Evolutionary conservation across 2,329 filamentous ascomycete genomes (phyloP).

Genomic region (Epichloe aotearoae): DNA sequence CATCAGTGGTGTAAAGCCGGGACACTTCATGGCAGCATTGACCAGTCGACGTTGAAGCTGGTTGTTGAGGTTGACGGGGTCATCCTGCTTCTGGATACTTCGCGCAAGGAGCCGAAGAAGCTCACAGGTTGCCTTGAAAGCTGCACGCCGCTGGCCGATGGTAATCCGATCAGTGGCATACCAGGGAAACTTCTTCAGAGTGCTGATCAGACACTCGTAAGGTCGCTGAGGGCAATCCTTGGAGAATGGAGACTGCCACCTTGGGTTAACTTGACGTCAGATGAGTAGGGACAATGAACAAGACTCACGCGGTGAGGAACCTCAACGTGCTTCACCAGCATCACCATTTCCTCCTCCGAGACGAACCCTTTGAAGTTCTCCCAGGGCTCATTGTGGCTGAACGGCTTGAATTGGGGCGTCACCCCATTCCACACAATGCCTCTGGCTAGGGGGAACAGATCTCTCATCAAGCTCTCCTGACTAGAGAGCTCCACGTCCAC

Average conservation of each 20-base stretch:
- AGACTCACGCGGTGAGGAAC: conserved; percentile 45
- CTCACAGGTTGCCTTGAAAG: conserved; percentile 37
- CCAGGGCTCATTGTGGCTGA: conserved; percentile 28
- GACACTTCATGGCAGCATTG: conserved; percentile 39
- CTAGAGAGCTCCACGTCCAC: conserved; percentile 44
- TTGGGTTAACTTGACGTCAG: conserved; percentile 1
- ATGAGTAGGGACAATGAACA: neutral
- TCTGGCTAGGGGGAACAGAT: conserved; percentile 44
- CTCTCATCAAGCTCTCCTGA: conserved; percentile 43
- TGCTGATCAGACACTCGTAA: conserved; percentile 53
- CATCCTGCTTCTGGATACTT: conserved; percentile 25
- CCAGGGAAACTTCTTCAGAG: conserved; percentile 51
- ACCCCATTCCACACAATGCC: conserved; percentile 42
- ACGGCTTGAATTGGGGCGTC: conserved; percentile 25
- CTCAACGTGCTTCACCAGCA: conserved; percentile 52
- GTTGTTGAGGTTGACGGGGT: conserved; percentile 33
- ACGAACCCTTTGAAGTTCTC: conserved; percentile 47
- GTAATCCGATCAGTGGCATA: conserved; percentile 42
- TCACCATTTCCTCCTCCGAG: conserved; percentile 47
- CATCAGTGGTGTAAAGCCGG: conserved; percentile 46
- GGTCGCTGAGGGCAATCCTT: conserved; percentile 49
- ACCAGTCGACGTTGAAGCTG: conserved; percentile 41
- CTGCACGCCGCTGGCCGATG: conserved; percentile 38
- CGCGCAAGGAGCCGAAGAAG: conserved; percentile 33
- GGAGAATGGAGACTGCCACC: conserved; percentile 41